These are phyloP conservation scores for Diaporthe ilicicola DNA, from an alignment of 2,329 filamentous ascomycete genomes.

Conservation along the genomic window DNA sequence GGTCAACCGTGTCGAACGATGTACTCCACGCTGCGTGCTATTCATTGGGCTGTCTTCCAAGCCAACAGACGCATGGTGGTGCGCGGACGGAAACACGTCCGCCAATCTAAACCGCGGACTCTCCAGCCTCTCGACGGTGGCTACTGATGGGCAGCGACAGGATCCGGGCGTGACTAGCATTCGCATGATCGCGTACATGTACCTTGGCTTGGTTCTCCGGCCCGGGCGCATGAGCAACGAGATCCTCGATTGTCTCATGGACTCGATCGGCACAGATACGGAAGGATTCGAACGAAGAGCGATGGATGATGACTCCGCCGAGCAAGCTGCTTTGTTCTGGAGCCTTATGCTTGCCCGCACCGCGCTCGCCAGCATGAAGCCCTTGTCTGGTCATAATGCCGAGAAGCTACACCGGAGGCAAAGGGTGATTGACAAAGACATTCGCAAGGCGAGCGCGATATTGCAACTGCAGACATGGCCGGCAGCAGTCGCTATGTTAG, in stretches of 20 bases:
- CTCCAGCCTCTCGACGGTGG: background rate
- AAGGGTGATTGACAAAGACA: background rate
- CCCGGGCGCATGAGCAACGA: slow-evolving; percentile 49
- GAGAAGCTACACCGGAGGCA: background rate
- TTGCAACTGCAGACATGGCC: slow-evolving; percentile 10
- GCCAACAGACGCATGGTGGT: slow-evolving; percentile 15
- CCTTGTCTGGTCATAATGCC: background rate
- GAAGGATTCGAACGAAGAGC: background rate
- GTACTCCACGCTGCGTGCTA: background rate
- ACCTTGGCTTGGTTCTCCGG: slow-evolving; percentile 54
- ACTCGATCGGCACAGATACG: background rate
- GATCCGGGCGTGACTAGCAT: background rate
- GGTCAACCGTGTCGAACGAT: background rate
- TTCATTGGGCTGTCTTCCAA: slow-evolving; percentile 20
- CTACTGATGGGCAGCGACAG: background rate
- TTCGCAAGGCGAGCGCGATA: background rate
- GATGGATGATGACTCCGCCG: background rate
- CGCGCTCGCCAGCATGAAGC: slow-evolving; percentile 2
- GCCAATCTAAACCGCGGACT: background rate
- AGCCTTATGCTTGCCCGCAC: background rate
- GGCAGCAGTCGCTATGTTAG: background rate
- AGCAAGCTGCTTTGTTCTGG: slow-evolving; percentile 7
- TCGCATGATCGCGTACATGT: slow-evolving; percentile 57
- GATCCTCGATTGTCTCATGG: slow-evolving; percentile 41
- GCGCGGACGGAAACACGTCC: background rate